These are phyloP conservation scores for Teratosphaeria nubilosa DNA, from an alignment of 2,329 filamentous ascomycete species.

Conservation along the genomic window DNA sequence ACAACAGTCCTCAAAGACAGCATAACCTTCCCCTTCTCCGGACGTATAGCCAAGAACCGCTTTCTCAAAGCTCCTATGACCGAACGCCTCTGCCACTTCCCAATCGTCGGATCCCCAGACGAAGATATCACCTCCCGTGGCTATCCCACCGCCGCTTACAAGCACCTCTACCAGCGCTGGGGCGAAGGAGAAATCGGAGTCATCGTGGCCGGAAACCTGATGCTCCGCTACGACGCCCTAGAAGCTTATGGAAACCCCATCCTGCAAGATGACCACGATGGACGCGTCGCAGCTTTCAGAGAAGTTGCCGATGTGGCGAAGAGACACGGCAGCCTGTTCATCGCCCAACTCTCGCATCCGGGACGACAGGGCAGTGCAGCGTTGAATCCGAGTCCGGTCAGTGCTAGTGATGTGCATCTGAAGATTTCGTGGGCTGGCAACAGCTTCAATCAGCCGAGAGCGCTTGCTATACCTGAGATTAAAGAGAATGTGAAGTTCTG, in stretches of 20 bases:
- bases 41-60: slow-evolving; percentile 18
- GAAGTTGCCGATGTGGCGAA: slow-evolving; percentile 15
- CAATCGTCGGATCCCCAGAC: slow-evolving; percentile 5
- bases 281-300: slow-evolving; percentile 14
- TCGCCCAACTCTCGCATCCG: slow-evolving; percentile 22
- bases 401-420: slow-evolving; percentile 22
- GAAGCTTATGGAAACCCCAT: slow-evolving; percentile 24
- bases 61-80: slow-evolving; percentile 24
- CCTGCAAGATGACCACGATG: slow-evolving; percentile 17
- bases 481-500: slow-evolving; percentile 18
- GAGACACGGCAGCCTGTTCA: slow-evolving; percentile 17
- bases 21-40: slow-evolving; percentile 22
- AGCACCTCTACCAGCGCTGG: slow-evolving; percentile 19
- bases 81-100: slow-evolving; percentile 22
- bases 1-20: slow-evolving; percentile 11
- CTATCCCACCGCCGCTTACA: slow-evolving; percentile 17
- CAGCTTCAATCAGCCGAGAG: slow-evolving; percentile 20
- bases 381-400: slow-evolving; percentile 22
- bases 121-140: slow-evolving; percentile 17
- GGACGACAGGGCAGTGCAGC: slow-evolving; percentile 19
- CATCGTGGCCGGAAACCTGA: slow-evolving; percentile 22
- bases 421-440: slow-evolving; percentile 19
- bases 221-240: slow-evolving; percentile 22
- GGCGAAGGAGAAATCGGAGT: slow-evolving; percentile 22
- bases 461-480: slow-evolving; percentile 19